phyloP scores from a whole-genome alignment of 805 yeast species.

The Ogataea ganodermae region DNA sequence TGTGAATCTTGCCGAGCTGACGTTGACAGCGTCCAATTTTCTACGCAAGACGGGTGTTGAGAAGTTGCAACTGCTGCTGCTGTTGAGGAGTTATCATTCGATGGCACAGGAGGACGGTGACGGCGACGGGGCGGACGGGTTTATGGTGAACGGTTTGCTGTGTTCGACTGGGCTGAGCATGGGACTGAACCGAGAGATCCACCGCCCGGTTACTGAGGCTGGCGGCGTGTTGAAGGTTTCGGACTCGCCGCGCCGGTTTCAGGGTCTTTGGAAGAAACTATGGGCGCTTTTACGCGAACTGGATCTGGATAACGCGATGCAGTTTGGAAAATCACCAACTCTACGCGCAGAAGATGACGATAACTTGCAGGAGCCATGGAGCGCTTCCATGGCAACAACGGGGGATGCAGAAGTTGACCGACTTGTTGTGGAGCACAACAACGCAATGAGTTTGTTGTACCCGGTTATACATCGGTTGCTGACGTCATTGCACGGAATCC shows the following conservation, averaged over 20 bases:
- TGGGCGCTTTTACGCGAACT: slow-evolving; percentile 29
- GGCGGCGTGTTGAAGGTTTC: slow-evolving; percentile 1
- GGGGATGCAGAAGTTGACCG: slow-evolving; percentile 23
- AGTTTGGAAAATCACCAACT: slow-evolving; percentile 27
- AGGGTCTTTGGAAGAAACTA: slow-evolving; percentile 32
- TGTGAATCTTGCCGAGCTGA: slow-evolving; percentile 39
- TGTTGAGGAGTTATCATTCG: slow-evolving; percentile 42
- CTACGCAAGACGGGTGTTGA: slow-evolving; percentile 43
- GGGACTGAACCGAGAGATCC: slow-evolving; percentile 48
- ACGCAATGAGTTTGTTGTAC: slow-evolving; percentile 20
- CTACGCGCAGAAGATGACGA: slow-evolving; percentile 21
- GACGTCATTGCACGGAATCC: slow-evolving; percentile 22
- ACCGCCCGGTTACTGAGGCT: slow-evolving; percentile 10
- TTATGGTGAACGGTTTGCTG: slow-evolving; percentile 39
- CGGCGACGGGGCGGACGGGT: slow-evolving; percentile 46
- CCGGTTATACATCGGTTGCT: slow-evolving; percentile 24
- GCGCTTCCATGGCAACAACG: slow-evolving; percentile 17
- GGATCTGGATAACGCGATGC: slow-evolving; percentile 28
- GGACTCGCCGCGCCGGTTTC: slow-evolving; percentile 17
- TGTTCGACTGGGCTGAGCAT: slow-evolving; percentile 43
- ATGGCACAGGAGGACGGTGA: slow-evolving; percentile 54
- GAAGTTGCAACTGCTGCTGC: slow-evolving; percentile 44
- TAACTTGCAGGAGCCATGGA: slow-evolving; percentile 18
- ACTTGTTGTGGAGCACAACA: slow-evolving; percentile 21
- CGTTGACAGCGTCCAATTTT: slow-evolving; percentile 42